Conservation (phyloP, 768 basidiomycete species). For the Gloeopeniophorella convolvens region DNA sequence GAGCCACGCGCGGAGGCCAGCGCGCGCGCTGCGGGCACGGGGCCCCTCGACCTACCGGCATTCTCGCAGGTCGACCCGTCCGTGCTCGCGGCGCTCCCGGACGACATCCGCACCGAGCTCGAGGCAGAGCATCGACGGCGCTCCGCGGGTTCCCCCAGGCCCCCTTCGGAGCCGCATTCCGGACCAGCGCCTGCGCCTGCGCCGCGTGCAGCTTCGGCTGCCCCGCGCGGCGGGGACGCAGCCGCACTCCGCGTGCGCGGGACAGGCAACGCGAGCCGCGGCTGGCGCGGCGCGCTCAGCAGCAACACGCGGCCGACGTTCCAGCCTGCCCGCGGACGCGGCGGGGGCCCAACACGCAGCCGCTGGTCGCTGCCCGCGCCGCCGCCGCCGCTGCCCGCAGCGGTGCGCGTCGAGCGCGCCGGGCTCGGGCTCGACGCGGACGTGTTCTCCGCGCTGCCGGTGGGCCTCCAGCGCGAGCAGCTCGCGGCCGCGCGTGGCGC, state of each 20-base stretch:
- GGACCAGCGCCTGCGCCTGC: constrained; percentile 8
- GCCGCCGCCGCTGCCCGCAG: constrained; percentile 24
- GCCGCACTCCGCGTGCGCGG: constrained; percentile 10
- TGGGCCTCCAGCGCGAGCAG: constrained; percentile 66
- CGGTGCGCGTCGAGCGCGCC: constrained; percentile 46
- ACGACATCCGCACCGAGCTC: constrained; percentile 61
- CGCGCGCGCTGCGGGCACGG: too few species aligned
- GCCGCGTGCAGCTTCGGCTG: constrained; percentile 6
- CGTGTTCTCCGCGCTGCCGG: constrained; percentile 60
- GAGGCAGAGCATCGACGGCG: constrained; percentile 60
- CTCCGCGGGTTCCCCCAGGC: constrained; percentile 40
- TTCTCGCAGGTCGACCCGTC: constrained; percentile 71
- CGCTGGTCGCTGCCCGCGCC: constrained; percentile 33
- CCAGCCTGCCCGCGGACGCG: not conserved
- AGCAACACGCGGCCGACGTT: not conserved
- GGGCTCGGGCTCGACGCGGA: constrained; percentile 67
- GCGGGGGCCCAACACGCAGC: constrained; percentile 28
- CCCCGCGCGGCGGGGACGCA: not conserved
- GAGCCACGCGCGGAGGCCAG: not conserved
- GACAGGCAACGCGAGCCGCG: not conserved
- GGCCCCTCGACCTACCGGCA: constrained; percentile 46
- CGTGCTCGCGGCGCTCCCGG: constrained; percentile 65
- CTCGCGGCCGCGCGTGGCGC: constrained; percentile 52
- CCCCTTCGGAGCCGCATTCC: too few species aligned
- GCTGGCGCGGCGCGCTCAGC: not conserved